phyloP scores from a whole-genome alignment of 257 asterid species.

The Ocimum tenuiflorum region DNA sequence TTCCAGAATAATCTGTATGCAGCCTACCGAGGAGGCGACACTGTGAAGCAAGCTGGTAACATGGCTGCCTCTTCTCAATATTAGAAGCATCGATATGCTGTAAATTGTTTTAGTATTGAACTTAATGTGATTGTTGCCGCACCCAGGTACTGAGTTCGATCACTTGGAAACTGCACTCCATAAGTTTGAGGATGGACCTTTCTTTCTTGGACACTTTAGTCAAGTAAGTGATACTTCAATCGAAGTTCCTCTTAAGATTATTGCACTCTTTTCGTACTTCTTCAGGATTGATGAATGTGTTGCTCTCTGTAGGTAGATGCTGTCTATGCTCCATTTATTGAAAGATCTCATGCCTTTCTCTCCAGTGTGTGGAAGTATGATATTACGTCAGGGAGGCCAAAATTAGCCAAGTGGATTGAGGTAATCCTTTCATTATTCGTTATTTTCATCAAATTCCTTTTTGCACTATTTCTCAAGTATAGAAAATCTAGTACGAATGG shows the following conservation, averaged over 20 bases:
- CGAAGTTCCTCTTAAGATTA: not conserved
- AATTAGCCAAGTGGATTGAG: constrained; percentile 44
- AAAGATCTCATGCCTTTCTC: constrained; percentile 42
- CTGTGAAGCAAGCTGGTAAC: constrained; percentile 41
- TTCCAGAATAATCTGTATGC: constrained; percentile 17
- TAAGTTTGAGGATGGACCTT: constrained; percentile 54
- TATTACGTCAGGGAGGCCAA: constrained; percentile 43
- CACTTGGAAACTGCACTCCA: constrained; percentile 50
- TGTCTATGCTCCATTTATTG: constrained; percentile 49
- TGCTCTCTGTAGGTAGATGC: constrained; percentile 38
- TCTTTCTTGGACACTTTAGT: constrained; percentile 61
- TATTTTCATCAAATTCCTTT: not conserved
- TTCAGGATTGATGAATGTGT: not conserved
- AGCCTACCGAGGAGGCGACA: constrained; percentile 36
- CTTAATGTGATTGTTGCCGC: not conserved
- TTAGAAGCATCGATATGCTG: not conserved
- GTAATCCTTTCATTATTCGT: constrained; percentile 20
- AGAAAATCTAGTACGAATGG: not conserved
- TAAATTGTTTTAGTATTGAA: not conserved
- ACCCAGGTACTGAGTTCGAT: constrained; percentile 48
- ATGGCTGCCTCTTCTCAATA: not conserved
- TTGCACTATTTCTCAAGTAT: not conserved
- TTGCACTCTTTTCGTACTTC: too few species aligned
- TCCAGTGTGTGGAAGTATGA: constrained; percentile 30
- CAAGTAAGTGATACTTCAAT: constrained; percentile 30